Evolutionary conservation across 2,329 filamentous ascomycete species (phyloP), one percentile per base, ranked within the genome.

Genomic region (Neoarthrinium moseri): DNA sequence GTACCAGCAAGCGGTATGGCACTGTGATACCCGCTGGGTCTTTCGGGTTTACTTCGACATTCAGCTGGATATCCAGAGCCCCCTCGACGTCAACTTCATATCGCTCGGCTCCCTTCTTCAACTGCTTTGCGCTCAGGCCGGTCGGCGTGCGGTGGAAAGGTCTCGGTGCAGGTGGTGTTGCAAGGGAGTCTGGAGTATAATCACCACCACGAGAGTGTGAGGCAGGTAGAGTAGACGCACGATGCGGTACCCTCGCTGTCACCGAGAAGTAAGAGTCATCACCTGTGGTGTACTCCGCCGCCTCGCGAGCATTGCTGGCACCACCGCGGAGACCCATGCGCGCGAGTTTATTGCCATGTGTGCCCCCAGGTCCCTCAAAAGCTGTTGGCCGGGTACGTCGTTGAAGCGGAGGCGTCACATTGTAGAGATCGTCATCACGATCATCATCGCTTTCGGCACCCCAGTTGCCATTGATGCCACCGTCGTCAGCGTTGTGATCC

Each of bases 11-110:
- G 30, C 90, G 78, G 64, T 99, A 99, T 7, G 91, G 89, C 41
- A 83, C 81, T 1, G 94, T 99, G 52, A 89, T 90, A 12, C 94
- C 95, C 0, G 87, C 79, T 1, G 94, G 92, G 57, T 99, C 91
- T 51, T 82, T 83, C 35, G 88, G 80, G 57, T 86, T 91, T 50
- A 96, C 83, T 68, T 99, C 94, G 51, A 96, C 83, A 57, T 96
- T 96, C 34, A 99, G 69, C 41, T 83, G 87, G 27, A 99, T 85
- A 54, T 96, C 91, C 8, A 99, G 72, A 0, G 90, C 91, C 23
- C 86, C 87, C 61, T 94, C 82, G 0, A 96, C 74, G 60, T 96
- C 83, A 48, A 97, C 80, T 8, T 80, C 75, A 34, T 74, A 73
- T 15, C 72, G 72, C 32, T 76, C 72, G 3, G 73, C 64, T 47